Percentiles rank a stretch among this genome's conserved stretches.
Evolutionary conservation across 2,329 filamentous ascomycete genomes (phyloP).

Genomic region (Aspergillus costaricaensis): DNA sequence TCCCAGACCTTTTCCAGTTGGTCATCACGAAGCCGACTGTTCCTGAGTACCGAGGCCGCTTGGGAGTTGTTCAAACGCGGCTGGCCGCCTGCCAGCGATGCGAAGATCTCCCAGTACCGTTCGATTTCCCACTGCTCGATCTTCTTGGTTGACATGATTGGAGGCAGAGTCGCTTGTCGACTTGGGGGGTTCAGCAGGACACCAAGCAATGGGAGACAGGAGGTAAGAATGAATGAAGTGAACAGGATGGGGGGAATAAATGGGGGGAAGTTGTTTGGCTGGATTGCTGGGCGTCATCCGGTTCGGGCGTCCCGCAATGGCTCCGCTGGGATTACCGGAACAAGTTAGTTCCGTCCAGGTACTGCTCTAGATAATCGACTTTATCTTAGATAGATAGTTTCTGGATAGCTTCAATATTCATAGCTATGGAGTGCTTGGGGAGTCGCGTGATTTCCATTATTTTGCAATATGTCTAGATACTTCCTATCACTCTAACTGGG

Average conservation of each 20-base stretch:
- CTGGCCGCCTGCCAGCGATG: conserved; percentile 65
- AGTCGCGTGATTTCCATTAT: not conserved
- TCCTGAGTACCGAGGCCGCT: conserved; percentile 71
- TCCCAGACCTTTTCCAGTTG: conserved; percentile 99
- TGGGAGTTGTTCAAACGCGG: conserved; percentile 68
- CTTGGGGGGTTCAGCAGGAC: conserved; percentile 1
- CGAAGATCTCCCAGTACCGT: conserved; percentile 79
- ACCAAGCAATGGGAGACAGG: conserved; percentile 15
- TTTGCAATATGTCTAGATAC: not conserved
- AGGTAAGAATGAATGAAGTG: not conserved
- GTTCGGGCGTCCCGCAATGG: conserved; percentile 24
- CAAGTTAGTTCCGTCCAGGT: conserved; percentile 31
- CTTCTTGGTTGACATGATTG: conserved; percentile 46
- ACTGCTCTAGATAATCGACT: not conserved
- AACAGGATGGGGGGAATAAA: not conserved
- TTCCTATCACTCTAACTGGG: not conserved
- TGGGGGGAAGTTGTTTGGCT: conserved; percentile 4
- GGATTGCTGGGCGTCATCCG: conserved; percentile 15
- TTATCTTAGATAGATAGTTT: not conserved
- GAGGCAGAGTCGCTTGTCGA: not conserved
- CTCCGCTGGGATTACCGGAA: conserved; percentile 22
- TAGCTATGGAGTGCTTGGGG: not conserved
- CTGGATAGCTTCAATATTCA: not conserved
- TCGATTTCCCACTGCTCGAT: conserved; percentile 75
- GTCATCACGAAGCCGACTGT: conserved; percentile 70